Evolutionary conservation across 176 grass and related monocot species (phyloP).

Genomic region (Avena atlantica): DNA sequence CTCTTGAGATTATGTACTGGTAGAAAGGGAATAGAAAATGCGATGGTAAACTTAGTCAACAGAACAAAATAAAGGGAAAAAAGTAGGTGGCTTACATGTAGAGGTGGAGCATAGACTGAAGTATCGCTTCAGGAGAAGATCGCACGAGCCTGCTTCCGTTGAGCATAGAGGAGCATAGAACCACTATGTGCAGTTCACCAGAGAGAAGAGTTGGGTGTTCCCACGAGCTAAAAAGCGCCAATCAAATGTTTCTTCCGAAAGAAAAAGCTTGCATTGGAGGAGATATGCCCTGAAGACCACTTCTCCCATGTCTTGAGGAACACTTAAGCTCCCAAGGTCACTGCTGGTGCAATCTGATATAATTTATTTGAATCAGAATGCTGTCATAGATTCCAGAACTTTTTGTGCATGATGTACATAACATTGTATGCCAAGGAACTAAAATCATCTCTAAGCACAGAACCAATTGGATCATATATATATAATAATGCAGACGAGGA

Average conservation of each 20-base stretch:
- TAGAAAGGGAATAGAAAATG: constrained; percentile 13
- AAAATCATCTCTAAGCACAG: background rate
- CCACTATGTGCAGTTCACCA: constrained; percentile 82
- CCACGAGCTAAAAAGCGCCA: constrained; percentile 56
- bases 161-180: constrained; percentile 56
- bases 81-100: constrained; percentile 55
- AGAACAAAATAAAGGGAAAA: constrained; percentile 32
- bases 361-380: constrained; percentile 38
- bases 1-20: constrained; percentile 50
- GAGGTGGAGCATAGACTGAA: constrained; percentile 51
- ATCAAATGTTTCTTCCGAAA: constrained; percentile 71
- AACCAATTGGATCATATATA: constrained; percentile 21
- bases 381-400: background rate
- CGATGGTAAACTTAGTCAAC: constrained; percentile 8
- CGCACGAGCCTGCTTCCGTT: constrained; percentile 54
- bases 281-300: constrained; percentile 50
- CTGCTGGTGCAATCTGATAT: constrained; percentile 56
- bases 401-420: background rate
- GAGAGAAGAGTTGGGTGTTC: constrained; percentile 62
- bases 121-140: constrained; percentile 55
- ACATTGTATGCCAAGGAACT: constrained; percentile 11
- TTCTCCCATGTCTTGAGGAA: constrained; percentile 80
- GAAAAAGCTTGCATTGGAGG: constrained; percentile 49
- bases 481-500: background rate
- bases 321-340: constrained; percentile 52